Evolutionary conservation across 768 basidiomycete genomes (phyloP).

Genomic region (Chlorophyllum brunneum): DNA sequence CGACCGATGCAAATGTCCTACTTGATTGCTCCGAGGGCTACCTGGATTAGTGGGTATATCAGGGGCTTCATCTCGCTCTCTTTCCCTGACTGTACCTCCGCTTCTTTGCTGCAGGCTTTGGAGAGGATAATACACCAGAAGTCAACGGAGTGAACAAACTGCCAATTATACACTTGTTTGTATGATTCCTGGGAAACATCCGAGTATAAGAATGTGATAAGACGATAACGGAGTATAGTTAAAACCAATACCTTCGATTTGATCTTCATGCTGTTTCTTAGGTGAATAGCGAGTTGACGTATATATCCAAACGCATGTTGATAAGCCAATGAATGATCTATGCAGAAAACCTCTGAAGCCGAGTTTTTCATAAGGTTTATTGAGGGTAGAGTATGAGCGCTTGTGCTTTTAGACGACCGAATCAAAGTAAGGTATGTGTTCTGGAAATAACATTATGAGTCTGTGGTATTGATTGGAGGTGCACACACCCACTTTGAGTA

Average conservation of each 20-base stretch:
- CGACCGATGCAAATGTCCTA: constrained; percentile 32
- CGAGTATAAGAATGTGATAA: neutral
- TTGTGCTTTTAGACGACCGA: constrained; percentile 82
- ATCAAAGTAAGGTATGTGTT: constrained; percentile 87
- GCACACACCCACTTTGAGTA: constrained; percentile 63
- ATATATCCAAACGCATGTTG: constrained; percentile 97
- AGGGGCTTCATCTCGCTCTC: constrained; percentile 84
- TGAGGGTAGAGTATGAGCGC: constrained; percentile 78
- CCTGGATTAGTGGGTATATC: constrained; percentile 94
- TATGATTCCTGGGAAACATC: constrained; percentile 66
- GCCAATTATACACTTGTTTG: constrained; percentile 98
- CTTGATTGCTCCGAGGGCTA: constrained; percentile 91
- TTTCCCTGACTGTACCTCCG: constrained; percentile 43
- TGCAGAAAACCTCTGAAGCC: constrained; percentile 85
- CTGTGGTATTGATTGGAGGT: neutral
- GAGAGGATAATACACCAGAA: constrained; percentile 93
- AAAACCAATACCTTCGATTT: constrained; percentile 63
- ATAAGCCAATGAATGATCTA: constrained; percentile 72
- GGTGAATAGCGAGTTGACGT: constrained; percentile 88
- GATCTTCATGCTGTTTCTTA: constrained; percentile 88
- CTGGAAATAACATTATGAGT: constrained; percentile 34
- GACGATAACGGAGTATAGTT: neutral
- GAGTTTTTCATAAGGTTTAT: constrained; percentile 98
- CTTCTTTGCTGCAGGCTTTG: constrained; percentile 66
- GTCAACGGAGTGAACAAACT: constrained; percentile 92